Conservation (phyloP, 768 basidiomycete genomes). For the Suillus brevipes region DNA sequence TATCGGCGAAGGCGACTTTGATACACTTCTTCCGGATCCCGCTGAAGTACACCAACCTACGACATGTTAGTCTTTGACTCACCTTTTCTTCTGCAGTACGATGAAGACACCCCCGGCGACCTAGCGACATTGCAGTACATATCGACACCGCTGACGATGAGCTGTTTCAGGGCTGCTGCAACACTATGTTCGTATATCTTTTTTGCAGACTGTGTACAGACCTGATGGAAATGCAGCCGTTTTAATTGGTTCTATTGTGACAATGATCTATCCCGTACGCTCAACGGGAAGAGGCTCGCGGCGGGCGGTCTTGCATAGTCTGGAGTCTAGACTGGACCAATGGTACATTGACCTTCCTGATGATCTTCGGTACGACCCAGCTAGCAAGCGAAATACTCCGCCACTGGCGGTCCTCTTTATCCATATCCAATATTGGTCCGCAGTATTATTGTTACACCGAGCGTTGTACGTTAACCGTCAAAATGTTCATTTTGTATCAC, state of each 20-base stretch:
- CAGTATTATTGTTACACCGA: slow-evolving; percentile 71
- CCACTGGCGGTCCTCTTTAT: slow-evolving; percentile 67
- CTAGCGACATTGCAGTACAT: slow-evolving; percentile 42
- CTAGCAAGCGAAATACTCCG: slow-evolving; percentile 52
- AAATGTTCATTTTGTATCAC: slow-evolving; percentile 3
- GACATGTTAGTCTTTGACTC: slow-evolving; percentile 8
- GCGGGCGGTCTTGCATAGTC: slow-evolving; percentile 47
- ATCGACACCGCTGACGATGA: slow-evolving; percentile 45
- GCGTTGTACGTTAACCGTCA: slow-evolving; percentile 62
- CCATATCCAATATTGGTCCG: slow-evolving; percentile 75
- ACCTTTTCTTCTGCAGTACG: slow-evolving; percentile 43
- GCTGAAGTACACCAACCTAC: slow-evolving; percentile 44
- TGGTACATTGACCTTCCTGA: slow-evolving; percentile 75
- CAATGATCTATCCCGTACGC: slow-evolving; percentile 70
- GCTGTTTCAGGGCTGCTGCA: slow-evolving; percentile 55
- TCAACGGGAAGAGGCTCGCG: slow-evolving; percentile 45
- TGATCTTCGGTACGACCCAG: slow-evolving; percentile 56
- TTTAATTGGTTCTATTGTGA: slow-evolving; percentile 67
- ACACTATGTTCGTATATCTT: slow-evolving; percentile 51
- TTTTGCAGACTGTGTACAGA: slow-evolving; percentile 3
- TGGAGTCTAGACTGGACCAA: slow-evolving; percentile 70
- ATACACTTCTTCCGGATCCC: slow-evolving; percentile 60
- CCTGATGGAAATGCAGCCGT: slow-evolving; percentile 45
- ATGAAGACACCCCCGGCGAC: slow-evolving; percentile 47
- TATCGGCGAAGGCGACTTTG: slow-evolving; percentile 70